A percentile compares a stretch with the other conserved stretches of the same genome.
phyloP scores from a whole-genome alignment of 495 filamentous ascomycete genomes.

The Hypoxylon lenormandii region DNA sequence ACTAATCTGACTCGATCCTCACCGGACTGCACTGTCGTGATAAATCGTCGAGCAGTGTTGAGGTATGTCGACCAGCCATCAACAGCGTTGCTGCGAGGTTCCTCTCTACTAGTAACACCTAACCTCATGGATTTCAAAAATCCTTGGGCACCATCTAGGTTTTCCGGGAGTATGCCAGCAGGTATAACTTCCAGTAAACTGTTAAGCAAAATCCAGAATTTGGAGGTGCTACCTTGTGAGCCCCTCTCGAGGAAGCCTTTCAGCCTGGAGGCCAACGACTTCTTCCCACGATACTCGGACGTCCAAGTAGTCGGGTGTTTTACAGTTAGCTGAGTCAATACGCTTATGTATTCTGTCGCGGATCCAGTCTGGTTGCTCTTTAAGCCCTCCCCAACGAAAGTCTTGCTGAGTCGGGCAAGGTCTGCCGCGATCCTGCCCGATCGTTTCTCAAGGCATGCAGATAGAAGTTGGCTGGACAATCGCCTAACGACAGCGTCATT shows the following conservation, averaged over 20 bases:
- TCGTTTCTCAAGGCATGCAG: slow-evolving; percentile 68
- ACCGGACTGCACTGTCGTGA: slow-evolving; percentile 46
- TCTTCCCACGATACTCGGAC: slow-evolving; percentile 73
- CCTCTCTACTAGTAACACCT: slow-evolving; percentile 78
- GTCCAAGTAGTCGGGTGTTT: slow-evolving; percentile 79
- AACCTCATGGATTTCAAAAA: slow-evolving; percentile 73
- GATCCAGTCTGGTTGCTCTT: slow-evolving; percentile 77
- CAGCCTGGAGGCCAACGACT: slow-evolving; percentile 71
- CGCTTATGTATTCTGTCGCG: slow-evolving; percentile 72
- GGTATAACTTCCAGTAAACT: slow-evolving; percentile 72
- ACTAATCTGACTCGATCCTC: slow-evolving; percentile 56
- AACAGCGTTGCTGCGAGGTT: slow-evolving; percentile 72
- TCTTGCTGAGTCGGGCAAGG: slow-evolving; percentile 71
- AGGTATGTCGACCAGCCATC: slow-evolving; percentile 81
- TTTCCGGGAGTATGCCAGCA: slow-evolving; percentile 52
- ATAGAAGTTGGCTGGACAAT: slow-evolving; percentile 74
- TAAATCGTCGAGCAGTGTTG: slow-evolving; percentile 64
- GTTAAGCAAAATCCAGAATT: slow-evolving; percentile 77
- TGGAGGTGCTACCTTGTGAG: slow-evolving; percentile 75
- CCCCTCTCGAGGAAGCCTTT: slow-evolving; percentile 82
- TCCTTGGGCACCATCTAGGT: slow-evolving; percentile 60
- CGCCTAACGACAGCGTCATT: slow-evolving; percentile 78
- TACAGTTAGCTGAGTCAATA: slow-evolving; percentile 71
- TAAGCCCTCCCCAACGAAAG: slow-evolving; percentile 76
- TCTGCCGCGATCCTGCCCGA: slow-evolving; percentile 62